A percentile compares a stretch with the other conserved stretches of the same genome.
Conservation (phyloP, 1,284 basidiomycete species). For the Stereum hirsutum region DNA sequence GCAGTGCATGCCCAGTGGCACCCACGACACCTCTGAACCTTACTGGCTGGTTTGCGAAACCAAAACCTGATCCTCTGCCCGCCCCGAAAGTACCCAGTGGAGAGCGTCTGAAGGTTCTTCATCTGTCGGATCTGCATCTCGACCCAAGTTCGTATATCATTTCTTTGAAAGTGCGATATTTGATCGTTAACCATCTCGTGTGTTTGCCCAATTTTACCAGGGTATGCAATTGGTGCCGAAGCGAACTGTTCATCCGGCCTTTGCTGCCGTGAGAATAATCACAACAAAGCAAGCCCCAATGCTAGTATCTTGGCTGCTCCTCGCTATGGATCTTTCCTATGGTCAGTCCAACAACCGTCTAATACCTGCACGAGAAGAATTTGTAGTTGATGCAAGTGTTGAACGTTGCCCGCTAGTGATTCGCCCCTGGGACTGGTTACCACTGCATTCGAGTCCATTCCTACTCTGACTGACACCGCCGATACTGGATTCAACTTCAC, state of each 20-base stretch:
- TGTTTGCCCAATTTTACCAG: constrained; percentile 27
- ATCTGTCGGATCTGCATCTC: constrained; percentile 72
- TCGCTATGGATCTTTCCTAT: constrained; percentile 54
- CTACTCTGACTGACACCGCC: constrained; percentile 53
- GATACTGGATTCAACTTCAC: constrained; percentile 55
- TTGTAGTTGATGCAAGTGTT: no score
- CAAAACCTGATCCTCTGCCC: constrained; percentile 60
- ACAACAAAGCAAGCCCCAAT: constrained; percentile 44
- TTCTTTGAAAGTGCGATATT: neutral
- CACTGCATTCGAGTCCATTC: constrained; percentile 61
- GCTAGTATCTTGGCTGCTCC: constrained; percentile 48
- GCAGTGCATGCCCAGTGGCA: constrained; percentile 38
- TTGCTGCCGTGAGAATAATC: constrained; percentile 58
- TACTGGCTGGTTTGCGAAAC: constrained; percentile 51
- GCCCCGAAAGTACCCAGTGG: constrained; percentile 46
- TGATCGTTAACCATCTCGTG: no score
- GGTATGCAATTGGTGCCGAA: constrained; percentile 65
- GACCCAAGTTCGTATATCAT: constrained; percentile 42
- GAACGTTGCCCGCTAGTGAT: constrained; percentile 45
- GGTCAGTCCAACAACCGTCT: constrained; percentile 27
- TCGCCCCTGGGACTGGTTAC: constrained; percentile 56
- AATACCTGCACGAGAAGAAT: no score
- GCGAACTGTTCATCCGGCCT: constrained; percentile 66
- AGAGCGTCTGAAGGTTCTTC: constrained; percentile 62
- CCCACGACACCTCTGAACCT: constrained; percentile 41